Base-by-base conservation (phyloP, 805 yeast species). In the Myxozyma sirexii region DNA sequence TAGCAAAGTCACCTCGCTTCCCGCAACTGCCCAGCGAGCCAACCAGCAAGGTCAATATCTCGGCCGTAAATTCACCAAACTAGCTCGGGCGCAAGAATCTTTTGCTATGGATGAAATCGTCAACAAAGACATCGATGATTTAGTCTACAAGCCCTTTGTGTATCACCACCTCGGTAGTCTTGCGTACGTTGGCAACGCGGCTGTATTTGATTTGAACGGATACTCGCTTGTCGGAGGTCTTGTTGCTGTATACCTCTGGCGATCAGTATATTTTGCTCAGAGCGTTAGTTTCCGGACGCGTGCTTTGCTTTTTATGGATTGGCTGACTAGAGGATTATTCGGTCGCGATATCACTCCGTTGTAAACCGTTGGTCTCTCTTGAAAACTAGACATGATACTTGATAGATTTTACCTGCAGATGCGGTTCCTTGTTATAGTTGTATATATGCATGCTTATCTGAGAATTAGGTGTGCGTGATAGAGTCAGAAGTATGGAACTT, bases 11-110 rank as follows among this genome's bases (percentile, higher is more conserved):
- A 84, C 88, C 4, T 82, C 88, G 1, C 72, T 85, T 65, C 90
- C 90, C 3, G 88, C 89, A 7, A 85, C 90, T 8, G 90, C 90
- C 8, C 90, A 85, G 75, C 78, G 89, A 59, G 89, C 90, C 2
- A 78, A 81, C 64, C 90, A 85, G 71, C 90, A 85, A 72, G 90
- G 90, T 62, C 77, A 78, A 59, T 85, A 85, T 67, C 70, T 85
- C 38, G 90, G 86, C 57, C 80, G 79, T 67, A 85, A 85, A 71
- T 73, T 85, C 45, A 78, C 82, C 48, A 80, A 78, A 59, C 70
- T 84, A 29, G 84, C 85, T 6, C 76, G 76, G 56, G 71, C 80
- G 12, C 75, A 78, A 17, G 75, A 75, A 15, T 77, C 80, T 1
- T 67, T 82, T 53, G 72, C 76, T 12, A 76, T 76, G 50, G 76